These are phyloP conservation scores for Colletotrichum spaethianum DNA, from an alignment of 2,329 filamentous ascomycete species.

Conservation along the genomic window DNA sequence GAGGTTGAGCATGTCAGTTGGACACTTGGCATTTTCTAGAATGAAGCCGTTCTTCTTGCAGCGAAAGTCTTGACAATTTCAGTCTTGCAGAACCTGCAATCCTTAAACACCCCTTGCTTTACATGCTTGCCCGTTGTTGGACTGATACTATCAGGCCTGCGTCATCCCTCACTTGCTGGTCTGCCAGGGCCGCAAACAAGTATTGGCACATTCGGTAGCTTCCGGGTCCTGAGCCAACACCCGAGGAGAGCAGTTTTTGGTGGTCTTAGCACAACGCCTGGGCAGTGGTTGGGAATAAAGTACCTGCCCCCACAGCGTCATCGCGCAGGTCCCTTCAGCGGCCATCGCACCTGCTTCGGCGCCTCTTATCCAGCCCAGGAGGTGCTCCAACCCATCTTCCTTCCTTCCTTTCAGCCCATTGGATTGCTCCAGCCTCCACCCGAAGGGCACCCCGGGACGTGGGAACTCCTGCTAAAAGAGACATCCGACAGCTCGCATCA, in stretches of 20 bases:
- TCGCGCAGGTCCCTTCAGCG: constrained; percentile 38
- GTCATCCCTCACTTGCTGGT: constrained; percentile 30
- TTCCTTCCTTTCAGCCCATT: constrained; percentile 27
- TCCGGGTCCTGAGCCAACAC: constrained; percentile 28
- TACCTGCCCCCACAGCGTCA: constrained; percentile 32
- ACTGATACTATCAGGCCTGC: not conserved
- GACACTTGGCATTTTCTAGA: constrained; percentile 2
- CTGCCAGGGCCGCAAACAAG: constrained; percentile 30
- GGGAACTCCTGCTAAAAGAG: constrained; percentile 35
- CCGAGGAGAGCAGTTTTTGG: constrained; percentile 16
- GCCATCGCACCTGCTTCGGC: constrained; percentile 17
- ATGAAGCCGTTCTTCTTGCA: not conserved
- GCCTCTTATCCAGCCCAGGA: constrained; percentile 14
- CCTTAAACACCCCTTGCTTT: not conserved
- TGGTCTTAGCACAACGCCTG: constrained; percentile 5
- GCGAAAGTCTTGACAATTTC: not conserved
- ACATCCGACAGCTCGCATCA: constrained; percentile 39
- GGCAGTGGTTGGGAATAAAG: constrained; percentile 20
- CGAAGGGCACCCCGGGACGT: constrained; percentile 20
- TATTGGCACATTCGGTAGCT: constrained; percentile 24
- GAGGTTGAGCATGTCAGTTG: constrained; percentile 7
- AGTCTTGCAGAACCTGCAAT: not conserved
- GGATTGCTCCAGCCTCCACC: constrained; percentile 28
- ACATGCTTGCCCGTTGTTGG: constrained; percentile 7
- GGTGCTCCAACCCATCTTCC: constrained; percentile 9